Base-by-base conservation (phyloP, 2,329 filamentous ascomycete species). In the Cordyceps farinosa region DNA sequence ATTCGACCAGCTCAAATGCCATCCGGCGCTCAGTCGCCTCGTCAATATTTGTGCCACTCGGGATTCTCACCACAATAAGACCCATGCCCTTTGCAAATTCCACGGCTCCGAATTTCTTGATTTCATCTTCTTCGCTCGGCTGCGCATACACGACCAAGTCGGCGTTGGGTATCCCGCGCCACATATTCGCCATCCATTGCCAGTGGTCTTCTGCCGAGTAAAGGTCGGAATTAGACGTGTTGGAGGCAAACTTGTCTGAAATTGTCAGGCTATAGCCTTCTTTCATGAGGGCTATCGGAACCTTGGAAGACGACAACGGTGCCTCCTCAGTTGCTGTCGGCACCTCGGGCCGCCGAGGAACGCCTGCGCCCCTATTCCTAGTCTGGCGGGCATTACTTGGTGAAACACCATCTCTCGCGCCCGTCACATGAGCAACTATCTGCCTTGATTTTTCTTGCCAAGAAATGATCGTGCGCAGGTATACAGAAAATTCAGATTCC, bases 131-230 rank as follows among this genome's bases (percentile, higher is more conserved):
- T 7, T 69, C 42, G 52, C 70, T 69, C 44, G 73, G 69, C 69
- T 80, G 82, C 22, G 90, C 83, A 70, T 90, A 91, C 34, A 95
- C 80, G 1, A 90, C 90, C 52, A 94, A 78, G 74, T 98, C 94
- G 0, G 94, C 87, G 0, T 90, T 91, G 1, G 93, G 83, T 61
- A 91, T 90, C 10, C 92, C 91, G 10, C 93, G 87, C 94, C 94
- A 98, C 29, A 97, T 84, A 50, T 90, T 94, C 42, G 94, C 94
- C 81, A 95, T 92, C 94, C 94, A 98, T 75, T 96, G 90, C 92
- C 94, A 98, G 77, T 98, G 94, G 70, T 96, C 92, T n/a, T 90
- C 83, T 0, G 90, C 87, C 17, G 87, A 84, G 74, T 96, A 97
- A 7, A 83, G 81, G 71, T 96, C 92, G 22, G 82, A 79, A 67